Base-by-base conservation (phyloP, 495 filamentous ascomycete genomes). In the Immersiella caudata region DNA sequence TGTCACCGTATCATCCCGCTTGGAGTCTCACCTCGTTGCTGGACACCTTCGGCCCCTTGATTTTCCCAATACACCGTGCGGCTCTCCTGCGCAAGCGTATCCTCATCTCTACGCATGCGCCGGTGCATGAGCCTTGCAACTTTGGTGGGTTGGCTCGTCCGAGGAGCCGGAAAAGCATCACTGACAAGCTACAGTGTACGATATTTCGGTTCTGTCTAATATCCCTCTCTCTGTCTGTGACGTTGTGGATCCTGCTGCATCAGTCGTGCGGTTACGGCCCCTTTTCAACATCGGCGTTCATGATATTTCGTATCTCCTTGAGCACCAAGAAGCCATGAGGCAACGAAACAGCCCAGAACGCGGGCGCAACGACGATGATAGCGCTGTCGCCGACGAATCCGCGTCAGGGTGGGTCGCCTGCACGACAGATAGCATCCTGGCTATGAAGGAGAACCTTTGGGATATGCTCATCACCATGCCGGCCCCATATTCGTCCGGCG, bases 211-310 rank as follows among this genome's bases (percentile, higher is more conserved):
- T 56, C 79, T 99, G 58, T 92, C 94, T 46, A 90, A 88, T 67
- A 86, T 98, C 66, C 85, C 89, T 72, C 71, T 88, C 71, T 78
- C 91, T 71, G 82, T 90, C 68, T 76, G 79, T 62, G 82, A 89
- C 56, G 79, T 93, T 25, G 82, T 97, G 24, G 84, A 90, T 12
- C 75, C 88, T 2, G 82, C 81, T 21, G 80, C 83, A 2, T 82
- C 86, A 51, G 80, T 87, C 52, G 81, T 88, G 58, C 88, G 93
- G 29, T 82, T 95, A n/a, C 87, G 88, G 18, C 90, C 94, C 1
- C 85, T 99, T 6, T 99, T 97, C 80, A 91, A 89, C 66, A 84
- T 97, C 59, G 95, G 95, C 60, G 87, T 98, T 18, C 92, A 96
- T 75, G 95, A 99, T 74, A 97, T 99, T 66, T 88, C 91, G 1